A percentile compares a stretch with the other conserved stretches of the same genome.
Evolutionary conservation across 2,329 filamentous ascomycete species (phyloP).

Genomic region (Xylariaceae sp.): DNA sequence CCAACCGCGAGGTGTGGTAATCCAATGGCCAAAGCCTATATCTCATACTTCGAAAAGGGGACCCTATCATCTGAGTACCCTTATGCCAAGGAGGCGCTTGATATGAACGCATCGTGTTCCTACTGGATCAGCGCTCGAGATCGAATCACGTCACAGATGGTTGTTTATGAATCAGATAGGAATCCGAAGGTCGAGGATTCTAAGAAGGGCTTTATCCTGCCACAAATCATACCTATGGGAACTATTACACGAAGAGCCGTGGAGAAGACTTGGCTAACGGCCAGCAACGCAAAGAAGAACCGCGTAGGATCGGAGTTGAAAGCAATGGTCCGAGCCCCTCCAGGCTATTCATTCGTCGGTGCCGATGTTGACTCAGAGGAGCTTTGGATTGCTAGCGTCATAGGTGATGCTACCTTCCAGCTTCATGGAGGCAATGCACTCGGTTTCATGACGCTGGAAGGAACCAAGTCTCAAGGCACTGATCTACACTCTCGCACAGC

Average conservation of each 20-base stretch:
- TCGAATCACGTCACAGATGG: constrained; percentile 90
- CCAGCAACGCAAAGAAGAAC: constrained; percentile 93
- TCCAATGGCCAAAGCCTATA: constrained; percentile 86
- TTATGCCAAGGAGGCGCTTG: constrained; percentile 88
- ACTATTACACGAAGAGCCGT: constrained; percentile 92
- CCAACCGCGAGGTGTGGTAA: constrained; percentile 77
- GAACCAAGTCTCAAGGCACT: constrained; percentile 87
- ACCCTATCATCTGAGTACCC: constrained; percentile 79
- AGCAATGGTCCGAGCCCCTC: constrained; percentile 88
- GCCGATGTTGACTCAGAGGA: constrained; percentile 97
- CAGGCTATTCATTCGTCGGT: constrained; percentile 89
- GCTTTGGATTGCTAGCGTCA: constrained; percentile 93
- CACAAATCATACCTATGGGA: constrained; percentile 96
- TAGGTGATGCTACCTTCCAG: constrained; percentile 91
- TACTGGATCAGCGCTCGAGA: constrained; percentile 98
- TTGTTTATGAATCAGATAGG: constrained; percentile 72
- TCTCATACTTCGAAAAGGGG: constrained; percentile 86
- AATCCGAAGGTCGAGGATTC: constrained; percentile 18
- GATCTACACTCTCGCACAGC: constrained; percentile 94
- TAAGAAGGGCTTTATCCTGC: constrained; percentile 74
- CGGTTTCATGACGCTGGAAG: constrained; percentile 98
- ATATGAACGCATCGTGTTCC: constrained; percentile 98
- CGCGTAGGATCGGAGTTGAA: constrained; percentile 95
- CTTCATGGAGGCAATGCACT: constrained; percentile 95
- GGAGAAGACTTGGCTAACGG: constrained; percentile 97